Evolutionary conservation across 140 eudicot genomes (phyloP), one percentile per base, ranked within the genome.

Genomic region (Bidens hawaiensis): DNA sequence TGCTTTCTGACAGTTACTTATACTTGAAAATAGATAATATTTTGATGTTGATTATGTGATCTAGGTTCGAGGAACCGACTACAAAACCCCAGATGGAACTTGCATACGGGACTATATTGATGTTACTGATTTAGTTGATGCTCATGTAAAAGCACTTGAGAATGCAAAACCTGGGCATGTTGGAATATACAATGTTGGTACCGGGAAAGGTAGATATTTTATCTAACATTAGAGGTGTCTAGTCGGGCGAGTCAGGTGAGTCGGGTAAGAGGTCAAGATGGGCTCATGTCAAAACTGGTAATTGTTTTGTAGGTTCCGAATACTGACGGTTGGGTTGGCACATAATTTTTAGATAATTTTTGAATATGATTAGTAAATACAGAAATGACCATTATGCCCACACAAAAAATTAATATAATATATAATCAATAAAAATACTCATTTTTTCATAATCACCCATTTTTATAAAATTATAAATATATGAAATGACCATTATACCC

Each of bases 61-160:
- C 1, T 76, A 88, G 96, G 73, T 88, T 21, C 78, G 85, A 75
- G 96, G 96, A 77, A 70, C 77, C 14, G 94, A 88, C 63, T 88
- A 88, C 43, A 77, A 53, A 67, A 88, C 96, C 30, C 49, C 78
- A 24, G 96, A 88, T 72, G 96, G 96, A 19, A 88, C 96, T 2
- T 88, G 96, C 70, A 69, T 88, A 47, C 76, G 96, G 38, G 96
- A 88, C 85, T 88, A 88, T 25, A 88, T 88, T 5, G 96, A 88
- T 34, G 94, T 88, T 4, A 84, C 82, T 17, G 96, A 88, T 72
- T 53, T 88, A 48, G 86, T 88, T 19, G 96, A 88, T 42, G 96
- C 94, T 61, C 96, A 88, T 61, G 96, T 88, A 16, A 88, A 77
- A 75, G 94, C 96, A 1, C 81, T 84, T 55, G 85, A 78, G 8